A percentile compares a stretch with the other conserved stretches of the same genome.
Conservation (phyloP, 176 grass and related monocot species). For the Lolium rigidum region DNA sequence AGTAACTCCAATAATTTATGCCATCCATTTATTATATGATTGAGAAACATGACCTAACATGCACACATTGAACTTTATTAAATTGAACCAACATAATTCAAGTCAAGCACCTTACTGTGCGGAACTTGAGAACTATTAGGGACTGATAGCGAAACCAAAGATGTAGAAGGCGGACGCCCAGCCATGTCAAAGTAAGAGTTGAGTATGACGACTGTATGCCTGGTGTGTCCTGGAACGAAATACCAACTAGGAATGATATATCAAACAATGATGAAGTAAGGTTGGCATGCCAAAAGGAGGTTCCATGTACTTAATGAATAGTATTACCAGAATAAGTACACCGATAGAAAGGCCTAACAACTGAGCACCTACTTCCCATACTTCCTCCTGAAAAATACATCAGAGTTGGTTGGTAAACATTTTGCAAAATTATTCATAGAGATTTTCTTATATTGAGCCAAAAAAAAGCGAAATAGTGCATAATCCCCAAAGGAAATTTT, state of each 20-base stretch:
- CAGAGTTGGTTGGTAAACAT: neutral
- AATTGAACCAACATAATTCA: conserved; percentile 47
- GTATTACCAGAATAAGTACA: conserved; percentile 75
- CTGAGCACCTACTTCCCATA: conserved; percentile 98
- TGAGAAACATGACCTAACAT: conserved; percentile 24
- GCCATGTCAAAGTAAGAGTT: conserved; percentile 73
- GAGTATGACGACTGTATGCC: conserved; percentile 78
- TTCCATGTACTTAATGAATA: conserved; percentile 34
- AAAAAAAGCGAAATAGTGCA: neutral
- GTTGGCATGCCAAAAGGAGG: conserved; percentile 13
- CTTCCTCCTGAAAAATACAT: conserved; percentile 85
- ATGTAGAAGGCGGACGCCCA: conserved; percentile 77
- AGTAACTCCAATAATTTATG: neutral
- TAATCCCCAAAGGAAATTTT: neutral
- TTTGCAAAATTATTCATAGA: neutral
- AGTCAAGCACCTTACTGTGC: conserved; percentile 79
- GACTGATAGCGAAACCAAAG: conserved; percentile 92
- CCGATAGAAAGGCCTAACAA: conserved; percentile 71
- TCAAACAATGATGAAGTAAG: conserved; percentile 15
- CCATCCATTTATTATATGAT: neutral
- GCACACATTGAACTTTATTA: conserved; percentile 24
- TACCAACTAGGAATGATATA: conserved; percentile 21
- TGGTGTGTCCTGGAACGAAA: conserved; percentile 68
- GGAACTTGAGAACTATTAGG: conserved; percentile 87
- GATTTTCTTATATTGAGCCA: neutral